A percentile compares a stretch with the other conserved stretches of the same genome.
Evolutionary conservation across 176 grass and related monocot species (phyloP).

Genomic region (Rhynchospora pubera): DNA sequence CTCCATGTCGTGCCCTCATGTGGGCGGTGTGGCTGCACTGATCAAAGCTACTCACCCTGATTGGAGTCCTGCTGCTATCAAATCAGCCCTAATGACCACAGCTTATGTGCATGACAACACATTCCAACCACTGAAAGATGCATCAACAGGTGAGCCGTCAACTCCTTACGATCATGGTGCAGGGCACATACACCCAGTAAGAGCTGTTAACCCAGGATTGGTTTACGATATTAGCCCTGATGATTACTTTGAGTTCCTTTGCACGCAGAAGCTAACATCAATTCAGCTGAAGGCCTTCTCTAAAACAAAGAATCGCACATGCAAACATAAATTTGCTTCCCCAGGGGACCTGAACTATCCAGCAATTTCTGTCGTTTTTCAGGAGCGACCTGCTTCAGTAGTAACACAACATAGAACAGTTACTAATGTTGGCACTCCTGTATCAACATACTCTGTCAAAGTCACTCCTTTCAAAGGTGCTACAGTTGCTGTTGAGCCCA

Average conservation of each 20-base stretch:
- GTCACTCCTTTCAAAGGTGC: conserved; percentile 62
- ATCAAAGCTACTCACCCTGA: conserved; percentile 84
- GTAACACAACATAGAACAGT: conserved; percentile 60
- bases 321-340: conserved; percentile 56
- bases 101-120: conserved; percentile 97
- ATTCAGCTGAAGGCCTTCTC: conserved; percentile 70
- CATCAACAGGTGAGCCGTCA: conserved; percentile 64
- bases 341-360: conserved; percentile 84
- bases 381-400: conserved; percentile 25
- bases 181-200: conserved; percentile 75
- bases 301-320: conserved; percentile 64
- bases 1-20: conserved; percentile 99
- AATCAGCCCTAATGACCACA: conserved; percentile 96
- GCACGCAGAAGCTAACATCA: conserved; percentile 69
- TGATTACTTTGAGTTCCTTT: conserved; percentile 88
- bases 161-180: conserved; percentile 82
- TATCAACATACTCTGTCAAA: conserved; percentile 54
- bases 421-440: conserved; percentile 69
- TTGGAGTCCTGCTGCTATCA: conserved; percentile 88
- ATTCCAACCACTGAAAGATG: conserved; percentile 46
- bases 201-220: conserved; percentile 66
- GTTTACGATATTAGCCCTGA: conserved; percentile 62
- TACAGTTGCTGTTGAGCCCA: conserved; percentile 52
- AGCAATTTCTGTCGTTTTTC: conserved; percentile 71
- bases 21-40: conserved; percentile 80